A percentile compares a stretch with the other conserved stretches of the same genome.
These are phyloP conservation scores for Chlorella sp. DNA, from an alignment of 139 green algal species.

Conservation along the genomic window DNA sequence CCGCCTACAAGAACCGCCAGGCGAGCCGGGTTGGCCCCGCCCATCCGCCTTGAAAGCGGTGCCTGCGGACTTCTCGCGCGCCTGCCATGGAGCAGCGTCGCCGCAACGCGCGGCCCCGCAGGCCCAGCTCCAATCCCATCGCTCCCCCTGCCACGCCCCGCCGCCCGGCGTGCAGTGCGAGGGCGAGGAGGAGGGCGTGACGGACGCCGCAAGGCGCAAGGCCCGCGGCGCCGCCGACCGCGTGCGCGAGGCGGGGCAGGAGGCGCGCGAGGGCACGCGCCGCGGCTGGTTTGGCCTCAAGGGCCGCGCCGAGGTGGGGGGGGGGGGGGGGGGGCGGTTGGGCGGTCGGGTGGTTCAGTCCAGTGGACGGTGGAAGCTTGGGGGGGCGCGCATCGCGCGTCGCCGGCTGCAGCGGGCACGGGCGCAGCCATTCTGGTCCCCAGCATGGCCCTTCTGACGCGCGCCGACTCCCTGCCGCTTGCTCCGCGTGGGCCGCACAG, in stretches of 20 bases:
- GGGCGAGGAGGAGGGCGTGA: neutral
- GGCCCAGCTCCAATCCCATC: no score
- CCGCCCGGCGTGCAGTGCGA: no score
- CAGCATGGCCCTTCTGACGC: neutral
- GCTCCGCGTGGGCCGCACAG: no score
- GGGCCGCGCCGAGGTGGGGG: neutral
- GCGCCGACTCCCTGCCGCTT: no score
- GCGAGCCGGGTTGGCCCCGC: no score
- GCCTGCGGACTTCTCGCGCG: no score
- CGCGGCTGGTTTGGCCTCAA: slow-evolving; percentile 24
- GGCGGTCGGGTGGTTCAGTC: no score
- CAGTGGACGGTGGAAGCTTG: neutral
- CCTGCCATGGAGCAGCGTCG: no score
- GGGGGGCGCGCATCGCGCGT: neutral
- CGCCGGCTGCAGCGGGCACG: neutral
- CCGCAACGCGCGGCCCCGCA: no score
- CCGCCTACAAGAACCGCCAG: no score
- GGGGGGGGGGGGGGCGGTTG: neutral
- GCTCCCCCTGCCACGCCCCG: no score
- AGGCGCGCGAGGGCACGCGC: slow-evolving; percentile 3
- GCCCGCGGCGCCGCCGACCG: neutral
- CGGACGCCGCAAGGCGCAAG: neutral
- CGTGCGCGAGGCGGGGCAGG: neutral
- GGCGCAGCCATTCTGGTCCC: neutral
- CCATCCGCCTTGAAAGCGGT: no score